A percentile compares a stretch with the other conserved stretches of the same genome.
These are phyloP conservation scores for Paralagenidium karlingii DNA, from an alignment of 352 stramenopile species.

Conservation along the genomic window DNA sequence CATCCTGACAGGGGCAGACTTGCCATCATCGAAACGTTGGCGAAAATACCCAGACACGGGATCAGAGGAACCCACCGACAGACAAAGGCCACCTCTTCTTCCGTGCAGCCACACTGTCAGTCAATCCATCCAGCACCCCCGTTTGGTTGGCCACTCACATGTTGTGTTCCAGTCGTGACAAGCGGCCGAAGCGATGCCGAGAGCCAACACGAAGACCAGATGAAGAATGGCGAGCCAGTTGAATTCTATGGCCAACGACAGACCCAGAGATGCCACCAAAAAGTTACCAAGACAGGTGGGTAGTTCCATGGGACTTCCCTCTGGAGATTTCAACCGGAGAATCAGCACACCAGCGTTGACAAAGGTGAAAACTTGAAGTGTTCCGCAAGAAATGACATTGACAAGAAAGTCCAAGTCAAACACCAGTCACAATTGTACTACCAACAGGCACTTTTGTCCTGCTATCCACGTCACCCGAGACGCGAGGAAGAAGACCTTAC, in stretches of 20 bases:
- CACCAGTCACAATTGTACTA: conserved; percentile 72
- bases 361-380: conserved; percentile 88
- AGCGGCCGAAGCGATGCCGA: conserved; percentile 40
- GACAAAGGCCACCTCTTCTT: conserved; percentile 39
- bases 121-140: neutral
- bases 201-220: conserved; percentile 12
- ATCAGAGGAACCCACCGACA: conserved; percentile 41
- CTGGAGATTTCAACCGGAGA: conserved; percentile 43
- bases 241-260: conserved; percentile 59
- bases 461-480: conserved; percentile 49
- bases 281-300: conserved; percentile 40
- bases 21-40: conserved; percentile 57
- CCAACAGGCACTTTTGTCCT: conserved; percentile 81
- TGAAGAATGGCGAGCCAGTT: conserved; percentile 44
- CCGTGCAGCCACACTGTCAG: conserved; percentile 6
- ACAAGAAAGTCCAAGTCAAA: conserved; percentile 86
- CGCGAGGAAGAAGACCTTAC: conserved; percentile 49
- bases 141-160: conserved; percentile 12
- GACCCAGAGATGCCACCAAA: conserved; percentile 33
- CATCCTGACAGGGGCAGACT: conserved; percentile 38
- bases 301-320: conserved; percentile 19
- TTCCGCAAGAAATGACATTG: conserved; percentile 88
- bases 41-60: conserved; percentile 38
- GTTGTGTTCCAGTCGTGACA: conserved; percentile 38
- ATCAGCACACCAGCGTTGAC: conserved; percentile 86